phyloP scores from a whole-genome alignment of 2,329 filamentous ascomycete species.

The Fusarium pininemorale region DNA sequence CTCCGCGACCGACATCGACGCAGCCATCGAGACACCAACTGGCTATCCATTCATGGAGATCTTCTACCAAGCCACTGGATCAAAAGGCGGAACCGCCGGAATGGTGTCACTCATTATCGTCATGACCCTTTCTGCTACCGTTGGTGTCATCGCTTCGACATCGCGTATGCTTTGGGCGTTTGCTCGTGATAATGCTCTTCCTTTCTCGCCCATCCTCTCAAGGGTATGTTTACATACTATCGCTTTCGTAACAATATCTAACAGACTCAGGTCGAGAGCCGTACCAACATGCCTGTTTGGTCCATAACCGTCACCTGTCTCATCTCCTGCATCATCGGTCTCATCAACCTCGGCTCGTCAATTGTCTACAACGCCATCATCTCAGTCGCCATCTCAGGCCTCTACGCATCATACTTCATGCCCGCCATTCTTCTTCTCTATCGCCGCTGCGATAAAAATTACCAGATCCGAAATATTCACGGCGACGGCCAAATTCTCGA shows the following conservation, averaged over 20 bases:
- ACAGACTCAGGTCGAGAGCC: slow-evolving; percentile 3
- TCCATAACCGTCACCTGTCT: slow-evolving; percentile 31
- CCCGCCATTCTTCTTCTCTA: slow-evolving; percentile 36
- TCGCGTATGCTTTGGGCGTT: slow-evolving; percentile 40
- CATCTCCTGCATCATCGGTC: slow-evolving; percentile 33
- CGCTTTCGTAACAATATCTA: no score
- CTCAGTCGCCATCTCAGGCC: slow-evolving; percentile 32
- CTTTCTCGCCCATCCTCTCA: slow-evolving; percentile 29
- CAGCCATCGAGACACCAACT: slow-evolving; percentile 30
- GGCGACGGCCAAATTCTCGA: slow-evolving; percentile 31
- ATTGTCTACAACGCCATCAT: slow-evolving; percentile 39
- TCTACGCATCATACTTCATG: slow-evolving; percentile 37
- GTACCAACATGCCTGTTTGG: slow-evolving; percentile 37
- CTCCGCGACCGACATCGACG: slow-evolving; percentile 34
- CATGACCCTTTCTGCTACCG: slow-evolving; percentile 36
- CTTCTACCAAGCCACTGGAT: slow-evolving; percentile 38
- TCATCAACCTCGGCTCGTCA: slow-evolving; percentile 37
- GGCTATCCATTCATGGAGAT: slow-evolving; percentile 39
- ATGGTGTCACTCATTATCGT: slow-evolving; percentile 34
- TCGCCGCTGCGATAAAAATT: slow-evolving; percentile 33
- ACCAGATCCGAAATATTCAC: slow-evolving; percentile 28
- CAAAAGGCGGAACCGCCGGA: slow-evolving; percentile 24
- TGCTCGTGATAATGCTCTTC: slow-evolving; percentile 31
- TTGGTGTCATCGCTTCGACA: slow-evolving; percentile 38
- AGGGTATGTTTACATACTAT: no score